A percentile compares a stretch with the other conserved stretches of the same genome.
Evolutionary conservation across 352 stramenopile genomes (phyloP).

Genomic region (Phytopythium aichiense): DNA sequence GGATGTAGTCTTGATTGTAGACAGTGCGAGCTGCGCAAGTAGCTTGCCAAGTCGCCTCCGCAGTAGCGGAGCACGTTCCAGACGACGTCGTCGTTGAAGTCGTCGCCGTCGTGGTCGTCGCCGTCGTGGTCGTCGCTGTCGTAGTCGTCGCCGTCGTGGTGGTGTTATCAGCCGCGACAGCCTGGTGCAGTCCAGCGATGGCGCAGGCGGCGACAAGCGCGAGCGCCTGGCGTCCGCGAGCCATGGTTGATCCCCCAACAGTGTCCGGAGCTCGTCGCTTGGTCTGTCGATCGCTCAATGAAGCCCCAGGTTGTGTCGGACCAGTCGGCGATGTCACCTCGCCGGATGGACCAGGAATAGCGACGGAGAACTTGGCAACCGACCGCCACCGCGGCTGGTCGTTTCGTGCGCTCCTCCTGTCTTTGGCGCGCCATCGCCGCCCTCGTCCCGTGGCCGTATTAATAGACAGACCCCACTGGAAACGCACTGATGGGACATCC

Average conservation of each 20-base stretch:
- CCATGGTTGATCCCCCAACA: background rate
- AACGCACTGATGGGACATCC: background rate
- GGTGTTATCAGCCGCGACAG: background rate
- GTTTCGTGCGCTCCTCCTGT: background rate
- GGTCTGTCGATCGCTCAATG: slow-evolving; percentile 7
- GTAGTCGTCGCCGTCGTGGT: background rate
- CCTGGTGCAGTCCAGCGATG: background rate
- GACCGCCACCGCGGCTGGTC: background rate
- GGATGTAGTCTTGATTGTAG: slow-evolving; percentile 52
- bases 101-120: background rate
- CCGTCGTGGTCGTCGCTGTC: background rate
- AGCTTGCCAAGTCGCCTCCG: slow-evolving; percentile 47
- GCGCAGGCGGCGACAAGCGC: background rate
- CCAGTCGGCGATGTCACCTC: background rate
- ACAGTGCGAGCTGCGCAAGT: slow-evolving; percentile 50
- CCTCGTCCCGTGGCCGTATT: background rate
- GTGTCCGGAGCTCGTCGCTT: background rate
- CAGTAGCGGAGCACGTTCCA: slow-evolving; percentile 45
- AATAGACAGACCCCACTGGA: background rate
- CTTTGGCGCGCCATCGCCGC: background rate
- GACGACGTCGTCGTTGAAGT: slow-evolving; percentile 13
- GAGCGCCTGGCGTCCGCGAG: background rate
- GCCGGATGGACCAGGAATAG: background rate
- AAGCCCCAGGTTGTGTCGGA: background rate
- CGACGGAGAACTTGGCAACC: background rate